Evolutionary conservation across 2,329 filamentous ascomycete genomes (phyloP).

Genomic region (Phoma sp.): DNA sequence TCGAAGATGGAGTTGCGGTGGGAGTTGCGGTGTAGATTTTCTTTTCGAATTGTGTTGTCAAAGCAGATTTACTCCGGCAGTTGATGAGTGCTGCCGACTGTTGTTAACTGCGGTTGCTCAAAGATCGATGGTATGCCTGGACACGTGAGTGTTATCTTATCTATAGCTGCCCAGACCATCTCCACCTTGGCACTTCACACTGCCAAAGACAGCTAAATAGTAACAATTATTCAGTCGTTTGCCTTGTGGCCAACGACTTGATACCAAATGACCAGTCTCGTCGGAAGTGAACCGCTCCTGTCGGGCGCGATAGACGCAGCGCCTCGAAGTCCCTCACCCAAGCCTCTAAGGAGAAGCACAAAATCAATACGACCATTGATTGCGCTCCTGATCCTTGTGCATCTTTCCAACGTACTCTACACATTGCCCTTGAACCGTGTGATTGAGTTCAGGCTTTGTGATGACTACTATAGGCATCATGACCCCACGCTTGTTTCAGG

Average conservation of each 20-base stretch:
- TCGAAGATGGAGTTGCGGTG: conserved; percentile 14
- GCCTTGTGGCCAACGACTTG: neutral
- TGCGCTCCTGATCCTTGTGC: conserved; percentile 39
- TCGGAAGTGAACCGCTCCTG: neutral
- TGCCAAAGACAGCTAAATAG: no score
- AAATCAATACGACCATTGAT: conserved; percentile 38
- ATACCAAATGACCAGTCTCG: neutral
- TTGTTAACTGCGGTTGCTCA: neutral
- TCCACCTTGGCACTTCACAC: neutral
- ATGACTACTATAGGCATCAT: conserved; percentile 55
- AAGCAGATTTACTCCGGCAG: neutral
- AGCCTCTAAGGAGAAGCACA: neutral
- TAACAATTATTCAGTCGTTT: neutral
- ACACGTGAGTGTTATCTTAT: conserved; percentile 17
- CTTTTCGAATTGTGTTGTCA: conserved; percentile 4
- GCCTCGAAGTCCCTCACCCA: conserved; percentile 16
- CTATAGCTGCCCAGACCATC: neutral
- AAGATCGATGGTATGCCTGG: neutral
- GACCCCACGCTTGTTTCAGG: conserved; percentile 47
- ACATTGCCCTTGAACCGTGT: conserved; percentile 47
- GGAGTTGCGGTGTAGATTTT: conserved; percentile 12
- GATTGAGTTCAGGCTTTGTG: conserved; percentile 51
- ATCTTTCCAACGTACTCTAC: conserved; percentile 43
- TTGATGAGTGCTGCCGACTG: neutral
- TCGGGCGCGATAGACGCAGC: neutral